Evolutionary conservation across 257 asterid species (phyloP), one percentile per base, ranked within the genome.

Genomic region (Gardenia jasminoides): DNA sequence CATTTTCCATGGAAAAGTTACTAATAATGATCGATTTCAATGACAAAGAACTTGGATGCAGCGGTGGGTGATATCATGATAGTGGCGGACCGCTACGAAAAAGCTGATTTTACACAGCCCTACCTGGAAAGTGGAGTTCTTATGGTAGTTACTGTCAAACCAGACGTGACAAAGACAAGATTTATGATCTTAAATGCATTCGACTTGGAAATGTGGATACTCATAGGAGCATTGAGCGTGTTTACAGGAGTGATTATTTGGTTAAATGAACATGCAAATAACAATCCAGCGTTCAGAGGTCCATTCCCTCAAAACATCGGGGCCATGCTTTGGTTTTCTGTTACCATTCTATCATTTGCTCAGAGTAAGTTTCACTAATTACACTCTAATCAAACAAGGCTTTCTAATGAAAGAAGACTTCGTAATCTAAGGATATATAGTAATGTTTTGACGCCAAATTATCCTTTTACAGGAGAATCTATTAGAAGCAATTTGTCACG

Each of bases 1-100:
- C 52, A 10, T 13, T 47, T 47, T 47, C 52, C 52, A 16, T 54
- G 22, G 5, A 7, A 66, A 66, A 66, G 20, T 41, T 8, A 30
- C 46, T 33, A 33, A 31, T 66, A 28, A 7, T 67, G 41, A 15
- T 36, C 9, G 7, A 4, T 69, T 69, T 39, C 43, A 24, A 10
- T 31, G 22, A 6, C 22, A 26, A 41, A 88, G 96, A 89, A 70
- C 43, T 79, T 92, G 82, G 93, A 91, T 82, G 94, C 90, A 69
- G 92, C 89, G 3, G 94, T 90, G 17, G 97, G 94, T 6, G 97
- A 89, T 54, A 90, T 84, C 4, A 88, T 78, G 61, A 90, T 91
- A 80, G 72, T 89, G 86, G 92, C 93, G 1, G 86, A 92, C 20
- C 91, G 96, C 0, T 91, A 75, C 36, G 81, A 52, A 71, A 48